Percentiles rank a stretch among this genome's conserved stretches.
These are phyloP conservation scores for Tephrocybe sp. DNA, from an alignment of 768 basidiomycete species.

Conservation along the genomic window DNA sequence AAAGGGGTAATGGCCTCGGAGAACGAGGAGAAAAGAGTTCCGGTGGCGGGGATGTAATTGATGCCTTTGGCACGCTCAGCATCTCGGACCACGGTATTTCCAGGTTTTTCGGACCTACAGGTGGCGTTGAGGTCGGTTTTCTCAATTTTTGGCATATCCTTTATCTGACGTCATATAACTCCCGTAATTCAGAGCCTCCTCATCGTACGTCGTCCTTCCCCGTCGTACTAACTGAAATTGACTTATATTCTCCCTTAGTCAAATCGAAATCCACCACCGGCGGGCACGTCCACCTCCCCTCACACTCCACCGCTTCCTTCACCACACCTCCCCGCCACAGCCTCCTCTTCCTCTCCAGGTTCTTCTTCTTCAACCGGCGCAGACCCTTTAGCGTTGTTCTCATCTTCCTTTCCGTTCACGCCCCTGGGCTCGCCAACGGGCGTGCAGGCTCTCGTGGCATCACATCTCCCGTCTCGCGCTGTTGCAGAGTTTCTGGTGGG, in stretches of 20 bases:
- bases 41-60: constrained; percentile 42
- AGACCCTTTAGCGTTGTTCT: constrained; percentile 46
- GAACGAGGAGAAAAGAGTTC: background rate
- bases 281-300: constrained; percentile 22
- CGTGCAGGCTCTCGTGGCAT: constrained; percentile 50
- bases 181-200: constrained; percentile 27
- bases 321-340: constrained; percentile 17
- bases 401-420: constrained; percentile 64
- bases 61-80: constrained; percentile 60
- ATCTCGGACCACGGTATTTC: constrained; percentile 61
- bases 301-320: constrained; percentile 19
- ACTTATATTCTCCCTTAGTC: constrained; percentile 2
- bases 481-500: constrained; percentile 46
- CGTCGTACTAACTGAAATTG: background rate
- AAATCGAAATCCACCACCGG: constrained; percentile 11
- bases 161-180: background rate
- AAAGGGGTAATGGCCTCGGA: constrained; percentile 14
- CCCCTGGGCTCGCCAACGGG: constrained; percentile 50
- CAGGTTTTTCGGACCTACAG: constrained; percentile 68
- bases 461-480: constrained; percentile 54
- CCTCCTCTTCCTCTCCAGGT: constrained; percentile 18
- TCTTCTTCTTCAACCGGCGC: constrained; percentile 19
- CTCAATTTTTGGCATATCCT: constrained; percentile 1
- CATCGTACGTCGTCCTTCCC: constrained; percentile 15
- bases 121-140: constrained; percentile 61